phyloP scores from a whole-genome alignment of 495 filamentous ascomycete genomes.

The Hyaloscypha hepaticicola region DNA sequence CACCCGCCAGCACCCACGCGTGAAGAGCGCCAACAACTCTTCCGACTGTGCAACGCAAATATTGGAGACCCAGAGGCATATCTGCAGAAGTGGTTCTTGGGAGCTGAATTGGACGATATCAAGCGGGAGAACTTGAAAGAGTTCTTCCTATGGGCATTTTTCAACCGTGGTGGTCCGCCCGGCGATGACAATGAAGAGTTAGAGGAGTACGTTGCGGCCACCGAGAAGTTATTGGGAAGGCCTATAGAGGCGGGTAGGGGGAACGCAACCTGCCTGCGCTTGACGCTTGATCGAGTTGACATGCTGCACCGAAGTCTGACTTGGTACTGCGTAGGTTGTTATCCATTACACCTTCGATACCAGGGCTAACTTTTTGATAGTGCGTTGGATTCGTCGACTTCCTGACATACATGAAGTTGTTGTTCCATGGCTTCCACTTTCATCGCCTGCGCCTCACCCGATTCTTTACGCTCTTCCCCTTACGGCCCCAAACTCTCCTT shows the following conservation, averaged over 20 bases:
- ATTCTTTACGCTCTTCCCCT: slow-evolving; percentile 50
- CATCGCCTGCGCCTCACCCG: slow-evolving; percentile 35
- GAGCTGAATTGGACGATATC: slow-evolving; percentile 56
- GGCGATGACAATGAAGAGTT: slow-evolving; percentile 55
- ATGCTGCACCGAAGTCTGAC: slow-evolving; percentile 59
- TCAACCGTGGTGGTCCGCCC: slow-evolving; percentile 41
- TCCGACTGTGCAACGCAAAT: slow-evolving; percentile 52
- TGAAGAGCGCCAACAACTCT: slow-evolving; percentile 47
- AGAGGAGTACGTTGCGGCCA: slow-evolving; percentile 49
- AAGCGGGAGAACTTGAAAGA: slow-evolving; percentile 63
- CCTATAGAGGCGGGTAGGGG: slow-evolving; percentile 51
- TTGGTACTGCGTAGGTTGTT: slow-evolving; percentile 58
- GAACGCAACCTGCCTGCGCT: slow-evolving; percentile 50
- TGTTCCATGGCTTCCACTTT: slow-evolving; percentile 41
- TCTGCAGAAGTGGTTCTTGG: slow-evolving; percentile 62
- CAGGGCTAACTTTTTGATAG: slow-evolving; percentile 14
- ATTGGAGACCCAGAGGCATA: slow-evolving; percentile 56
- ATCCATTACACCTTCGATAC: neutral
- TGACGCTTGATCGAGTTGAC: slow-evolving; percentile 63
- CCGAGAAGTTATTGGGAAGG: slow-evolving; percentile 50
- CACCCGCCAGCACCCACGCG: slow-evolving; percentile 50
- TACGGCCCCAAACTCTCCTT: slow-evolving; percentile 48
- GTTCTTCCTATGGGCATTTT: slow-evolving; percentile 64
- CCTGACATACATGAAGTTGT: slow-evolving; percentile 43
- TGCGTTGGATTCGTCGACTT: slow-evolving; percentile 48